Conservation (phyloP, 2,329 filamentous ascomycete genomes). For the Camillea tinctor region DNA sequence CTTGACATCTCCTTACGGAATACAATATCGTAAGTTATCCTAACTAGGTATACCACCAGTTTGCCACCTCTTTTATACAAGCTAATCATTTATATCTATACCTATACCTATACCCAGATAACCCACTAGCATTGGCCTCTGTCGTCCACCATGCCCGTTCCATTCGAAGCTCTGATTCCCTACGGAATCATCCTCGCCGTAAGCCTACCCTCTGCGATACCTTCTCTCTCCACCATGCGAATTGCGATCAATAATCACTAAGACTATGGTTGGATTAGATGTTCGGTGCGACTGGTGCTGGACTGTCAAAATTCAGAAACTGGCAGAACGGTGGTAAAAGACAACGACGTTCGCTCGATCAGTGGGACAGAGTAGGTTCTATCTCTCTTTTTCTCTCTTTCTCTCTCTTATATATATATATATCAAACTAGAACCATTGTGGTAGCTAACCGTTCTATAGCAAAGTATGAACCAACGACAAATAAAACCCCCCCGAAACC, state of each 20-base stretch:
- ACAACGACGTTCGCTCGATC: slow-evolving; percentile 58
- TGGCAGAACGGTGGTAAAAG: slow-evolving; percentile 61
- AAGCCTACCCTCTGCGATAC: slow-evolving; percentile 32
- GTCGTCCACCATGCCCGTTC: slow-evolving; percentile 54
- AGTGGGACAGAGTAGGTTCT: slow-evolving; percentile 59
- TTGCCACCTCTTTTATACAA: background rate
- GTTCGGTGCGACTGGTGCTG: slow-evolving; percentile 61
- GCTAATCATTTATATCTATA: no score
- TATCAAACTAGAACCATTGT: background rate
- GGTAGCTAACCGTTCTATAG: slow-evolving; percentile 38
- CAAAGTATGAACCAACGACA: slow-evolving; percentile 49
- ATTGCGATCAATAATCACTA: slow-evolving; percentile 17
- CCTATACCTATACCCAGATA: no score
- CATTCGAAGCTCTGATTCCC: slow-evolving; percentile 63
- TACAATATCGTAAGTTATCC: background rate
- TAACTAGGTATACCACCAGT: background rate
- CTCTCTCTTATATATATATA: background rate
- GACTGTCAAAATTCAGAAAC: slow-evolving; percentile 55
- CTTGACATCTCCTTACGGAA: background rate
- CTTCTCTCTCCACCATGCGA: background rate
- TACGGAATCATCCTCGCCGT: slow-evolving; percentile 64
- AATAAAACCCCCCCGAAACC: no score
- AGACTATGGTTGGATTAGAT: slow-evolving; percentile 56
- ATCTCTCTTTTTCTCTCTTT: slow-evolving; percentile 1
- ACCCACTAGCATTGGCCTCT: slow-evolving; percentile 3